Base-by-base conservation (phyloP, 257 asterid species). In the Fraxinus americana region DNA sequence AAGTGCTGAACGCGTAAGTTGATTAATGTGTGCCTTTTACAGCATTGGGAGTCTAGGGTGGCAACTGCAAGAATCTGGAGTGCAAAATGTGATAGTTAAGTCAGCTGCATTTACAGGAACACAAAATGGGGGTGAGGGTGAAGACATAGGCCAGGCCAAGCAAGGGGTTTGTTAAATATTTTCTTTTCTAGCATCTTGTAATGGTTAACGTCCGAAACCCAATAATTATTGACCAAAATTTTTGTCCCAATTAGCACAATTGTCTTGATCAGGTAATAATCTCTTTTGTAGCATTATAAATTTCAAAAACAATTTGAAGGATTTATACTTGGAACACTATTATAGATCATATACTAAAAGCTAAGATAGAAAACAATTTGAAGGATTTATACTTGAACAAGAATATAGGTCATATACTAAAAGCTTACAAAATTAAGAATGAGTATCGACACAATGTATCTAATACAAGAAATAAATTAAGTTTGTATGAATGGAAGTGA, bases 81-180 rank as follows among this genome's bases (percentile, higher is more conserved):
- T 90, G 2, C 83, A 88, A 23, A 85, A 90, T n/a, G n/a, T n/a
- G n/a, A n/a, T n/a, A n/a, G n/a, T n/a, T n/a, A n/a, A n/a, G n/a
- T 77, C 86, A 0, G 84, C 73, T 0, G 83, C 88, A 14, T 85
- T 88, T 69, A 70, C 75, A 1, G 94, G 89, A 8, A 88, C 94
- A 0, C 73, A 88, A 66, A 90, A 90, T 39, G n/a, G 94, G 94
- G 0, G 79, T 88, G 35, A 85, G 94, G 43, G 82, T 90, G 70
- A 90, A 90, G 79, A 88, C 94, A 71, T 90, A 92, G 94, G 88
- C 94, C 9, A 82, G 87, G 71, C 92, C 89, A 4, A 88, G 92
- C 88, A 83, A 71, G 29, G 92, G 91, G 23, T 90, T 85, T 23
- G 94, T 86, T 4, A 68, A 78, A 21, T 11, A 81, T 4, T 78